phyloP scores from a whole-genome alignment of 768 basidiomycete genomes.

The Amanita muscaria region DNA sequence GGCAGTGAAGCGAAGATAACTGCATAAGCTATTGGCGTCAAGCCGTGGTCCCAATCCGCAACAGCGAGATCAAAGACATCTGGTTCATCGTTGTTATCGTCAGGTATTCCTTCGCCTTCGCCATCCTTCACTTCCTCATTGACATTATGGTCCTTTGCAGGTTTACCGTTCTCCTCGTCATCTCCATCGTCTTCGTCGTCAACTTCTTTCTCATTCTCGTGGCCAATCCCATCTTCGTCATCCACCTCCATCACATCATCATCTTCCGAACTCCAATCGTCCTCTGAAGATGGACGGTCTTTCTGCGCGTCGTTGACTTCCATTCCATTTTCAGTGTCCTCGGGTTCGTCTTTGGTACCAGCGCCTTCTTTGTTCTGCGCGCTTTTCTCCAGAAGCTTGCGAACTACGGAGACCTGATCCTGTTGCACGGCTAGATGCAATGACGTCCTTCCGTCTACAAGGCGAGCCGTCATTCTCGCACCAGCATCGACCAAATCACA shows the following conservation, averaged over 20 bases:
- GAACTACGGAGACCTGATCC: slow-evolving; percentile 31
- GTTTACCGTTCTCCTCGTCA: slow-evolving; percentile 16
- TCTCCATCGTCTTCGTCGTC: slow-evolving; percentile 18
- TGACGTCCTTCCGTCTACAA: slow-evolving; percentile 47
- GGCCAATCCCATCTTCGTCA: slow-evolving; percentile 22
- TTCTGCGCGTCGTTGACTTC: slow-evolving; percentile 17
- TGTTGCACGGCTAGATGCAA: slow-evolving; percentile 49
- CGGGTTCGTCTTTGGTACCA: slow-evolving; percentile 11
- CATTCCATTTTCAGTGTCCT: background rate
- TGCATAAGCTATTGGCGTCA: slow-evolving; percentile 44
- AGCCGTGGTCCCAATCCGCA: slow-evolving; percentile 51
- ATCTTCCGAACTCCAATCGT: slow-evolving; percentile 42
- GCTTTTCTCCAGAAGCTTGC: slow-evolving; percentile 45
- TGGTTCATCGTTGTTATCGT: slow-evolving; percentile 39
- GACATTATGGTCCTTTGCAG: slow-evolving; percentile 4
- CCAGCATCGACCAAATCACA: slow-evolving; percentile 45
- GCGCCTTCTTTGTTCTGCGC: slow-evolving; percentile 26
- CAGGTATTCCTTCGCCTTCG: slow-evolving; percentile 30
- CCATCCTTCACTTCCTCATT: slow-evolving; percentile 14
- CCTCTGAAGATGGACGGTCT: slow-evolving; percentile 33
- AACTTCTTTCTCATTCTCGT: slow-evolving; percentile 18
- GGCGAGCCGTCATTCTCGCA: slow-evolving; percentile 44
- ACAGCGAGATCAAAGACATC: slow-evolving; percentile 49
- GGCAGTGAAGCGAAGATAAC: slow-evolving; percentile 36
- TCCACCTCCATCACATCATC: slow-evolving; percentile 27